Conservation (phyloP, 1,139 yeast species). For the Starmera stellimalicola region DNA sequence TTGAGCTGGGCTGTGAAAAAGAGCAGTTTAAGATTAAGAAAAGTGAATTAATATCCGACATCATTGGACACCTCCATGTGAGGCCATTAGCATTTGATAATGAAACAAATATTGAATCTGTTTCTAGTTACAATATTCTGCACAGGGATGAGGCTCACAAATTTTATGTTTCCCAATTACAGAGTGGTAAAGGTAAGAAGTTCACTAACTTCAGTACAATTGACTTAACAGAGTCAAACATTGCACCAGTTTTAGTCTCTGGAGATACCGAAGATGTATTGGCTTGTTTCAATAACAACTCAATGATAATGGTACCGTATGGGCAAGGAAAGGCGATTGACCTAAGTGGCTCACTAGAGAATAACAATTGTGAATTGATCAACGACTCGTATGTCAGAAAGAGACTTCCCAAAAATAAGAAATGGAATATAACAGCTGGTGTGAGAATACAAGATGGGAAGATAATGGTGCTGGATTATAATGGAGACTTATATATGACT, state of each 20-base stretch:
- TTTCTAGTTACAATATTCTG: background rate
- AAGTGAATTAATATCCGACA: background rate
- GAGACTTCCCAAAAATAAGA: background rate
- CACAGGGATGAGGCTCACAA: background rate
- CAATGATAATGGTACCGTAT: background rate
- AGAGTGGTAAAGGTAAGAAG: background rate
- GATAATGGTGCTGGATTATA: background rate
- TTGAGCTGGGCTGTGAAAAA: background rate
- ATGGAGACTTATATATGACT: conserved; percentile 3
- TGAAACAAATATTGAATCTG: background rate
- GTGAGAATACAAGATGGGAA: background rate
- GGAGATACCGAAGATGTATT: background rate
- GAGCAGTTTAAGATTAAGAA: background rate
- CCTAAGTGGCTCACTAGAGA: background rate
- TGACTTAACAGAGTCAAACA: background rate
- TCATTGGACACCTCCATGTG: background rate
- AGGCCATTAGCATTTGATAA: background rate
- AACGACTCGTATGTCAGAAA: background rate
- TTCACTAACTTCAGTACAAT: background rate
- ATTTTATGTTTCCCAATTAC: background rate
- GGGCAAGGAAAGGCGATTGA: background rate
- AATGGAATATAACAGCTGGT: conserved; percentile 10
- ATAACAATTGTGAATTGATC: conserved; percentile 3
- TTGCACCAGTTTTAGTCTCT: background rate
- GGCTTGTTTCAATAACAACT: background rate